phyloP scores from a whole-genome alignment of 192 early-diverging fungal species.

The Mortierella alpina region DNA sequence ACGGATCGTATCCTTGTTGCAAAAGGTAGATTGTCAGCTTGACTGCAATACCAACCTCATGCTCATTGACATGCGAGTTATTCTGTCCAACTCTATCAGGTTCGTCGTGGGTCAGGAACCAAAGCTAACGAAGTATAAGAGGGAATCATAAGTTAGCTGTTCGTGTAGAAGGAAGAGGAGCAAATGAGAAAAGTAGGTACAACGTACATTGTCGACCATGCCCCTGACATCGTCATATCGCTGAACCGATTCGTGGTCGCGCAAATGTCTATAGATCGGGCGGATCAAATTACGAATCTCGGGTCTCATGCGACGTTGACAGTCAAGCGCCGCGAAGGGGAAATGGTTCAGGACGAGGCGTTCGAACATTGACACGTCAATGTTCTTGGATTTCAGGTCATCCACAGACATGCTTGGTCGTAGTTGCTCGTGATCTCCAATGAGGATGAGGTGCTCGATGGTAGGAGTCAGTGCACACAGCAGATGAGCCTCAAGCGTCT shows the following conservation, averaged over 20 bases:
- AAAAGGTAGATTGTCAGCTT: conserved; percentile 41
- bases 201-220: conserved; percentile 57
- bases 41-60: conserved; percentile 32
- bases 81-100: conserved; percentile 29
- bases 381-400: conserved; percentile 50
- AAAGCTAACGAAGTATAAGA: conserved; percentile 25
- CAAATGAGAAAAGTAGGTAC: neutral
- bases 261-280: conserved; percentile 61
- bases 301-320: conserved; percentile 70
- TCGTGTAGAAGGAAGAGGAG: neutral
- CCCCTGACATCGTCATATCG: conserved; percentile 56
- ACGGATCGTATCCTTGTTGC: conserved; percentile 46
- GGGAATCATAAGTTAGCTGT: neutral
- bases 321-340: conserved; percentile 54
- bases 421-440: conserved; percentile 71
- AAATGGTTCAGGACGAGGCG: conserved; percentile 57
- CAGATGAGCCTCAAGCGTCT: conserved; percentile 68
- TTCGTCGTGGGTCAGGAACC: conserved; percentile 61
- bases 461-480: conserved; percentile 58
- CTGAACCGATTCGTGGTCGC: conserved; percentile 55
- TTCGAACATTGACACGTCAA: conserved; percentile 68
- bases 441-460: conserved; percentile 64
- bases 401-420: conserved; percentile 63
- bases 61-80: conserved; percentile 40
- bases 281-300: conserved; percentile 61